phyloP scores from a whole-genome alignment of 1,284 basidiomycete genomes.

The Bondarzewia mesenterica region DNA sequence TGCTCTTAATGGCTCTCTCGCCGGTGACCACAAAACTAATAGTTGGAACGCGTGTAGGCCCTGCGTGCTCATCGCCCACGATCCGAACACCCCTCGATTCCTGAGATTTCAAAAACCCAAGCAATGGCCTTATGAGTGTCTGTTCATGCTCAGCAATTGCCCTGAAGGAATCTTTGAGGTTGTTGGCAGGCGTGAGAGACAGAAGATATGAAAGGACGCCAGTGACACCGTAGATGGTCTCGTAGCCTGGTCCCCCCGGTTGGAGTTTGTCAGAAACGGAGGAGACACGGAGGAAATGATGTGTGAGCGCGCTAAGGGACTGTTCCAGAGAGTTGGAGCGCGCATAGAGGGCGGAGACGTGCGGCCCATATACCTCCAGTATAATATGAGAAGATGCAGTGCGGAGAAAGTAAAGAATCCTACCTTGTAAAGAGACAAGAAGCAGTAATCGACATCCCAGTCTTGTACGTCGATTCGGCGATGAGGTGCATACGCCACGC shows the following conservation, averaged over 20 bases:
- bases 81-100: slow-evolving; percentile 53
- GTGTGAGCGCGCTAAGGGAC: slow-evolving; percentile 51
- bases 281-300: slow-evolving; percentile 61
- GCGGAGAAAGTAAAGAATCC: neutral
- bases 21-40: slow-evolving; percentile 63
- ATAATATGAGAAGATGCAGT: neutral
- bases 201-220: slow-evolving; percentile 59
- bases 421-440: slow-evolving; percentile 75
- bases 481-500: slow-evolving; percentile 76
- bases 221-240: slow-evolving; percentile 53
- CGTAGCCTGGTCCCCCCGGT: slow-evolving; percentile 68
- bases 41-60: slow-evolving; percentile 52
- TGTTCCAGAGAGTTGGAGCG: slow-evolving; percentile 33
- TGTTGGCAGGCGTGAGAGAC: slow-evolving; percentile 41
- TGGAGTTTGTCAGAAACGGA: slow-evolving; percentile 54
- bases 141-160: slow-evolving; percentile 40
- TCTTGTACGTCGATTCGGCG: slow-evolving; percentile 58
- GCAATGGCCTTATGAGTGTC: slow-evolving; percentile 29
- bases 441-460: slow-evolving; percentile 71
- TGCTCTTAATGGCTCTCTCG: slow-evolving; percentile 45
- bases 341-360: slow-evolving; percentile 61
- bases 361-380: slow-evolving; percentile 64
- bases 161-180: slow-evolving; percentile 40
- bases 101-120: slow-evolving; percentile 32
- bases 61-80: slow-evolving; percentile 49